Percentiles rank a stretch among this genome's conserved stretches.
These are phyloP conservation scores for Quercus glauca DNA, from an alignment of 306 rosid genomes.

Conservation along the genomic window DNA sequence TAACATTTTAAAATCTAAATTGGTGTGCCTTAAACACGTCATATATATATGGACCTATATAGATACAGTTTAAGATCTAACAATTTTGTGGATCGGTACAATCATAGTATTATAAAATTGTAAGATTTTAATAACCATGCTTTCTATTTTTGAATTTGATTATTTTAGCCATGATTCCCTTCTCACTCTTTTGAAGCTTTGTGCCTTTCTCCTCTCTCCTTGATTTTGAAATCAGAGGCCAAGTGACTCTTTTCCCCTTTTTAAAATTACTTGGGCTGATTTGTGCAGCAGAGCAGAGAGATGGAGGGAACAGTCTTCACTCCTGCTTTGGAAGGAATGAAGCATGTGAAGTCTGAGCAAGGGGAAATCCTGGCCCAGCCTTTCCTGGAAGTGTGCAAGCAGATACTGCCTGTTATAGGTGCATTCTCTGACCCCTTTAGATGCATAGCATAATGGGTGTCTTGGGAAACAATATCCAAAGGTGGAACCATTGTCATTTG, in stretches of 20 bases:
- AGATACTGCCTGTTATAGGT: slow-evolving; percentile 90
- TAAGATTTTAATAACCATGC: too few species aligned
- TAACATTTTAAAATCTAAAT: too few species aligned
- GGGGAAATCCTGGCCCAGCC: slow-evolving; percentile 78
- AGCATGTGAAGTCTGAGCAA: slow-evolving; percentile 62
- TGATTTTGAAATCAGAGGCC: slow-evolving; percentile 11
- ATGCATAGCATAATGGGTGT: neutral
- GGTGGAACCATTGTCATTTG: neutral
- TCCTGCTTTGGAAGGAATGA: slow-evolving; percentile 77
- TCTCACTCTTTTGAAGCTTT: neutral
- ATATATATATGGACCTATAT: too few species aligned
- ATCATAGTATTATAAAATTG: too few species aligned
- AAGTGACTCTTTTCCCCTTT: neutral
- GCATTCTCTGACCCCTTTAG: slow-evolving; percentile 16
- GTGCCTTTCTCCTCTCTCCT: neutral
- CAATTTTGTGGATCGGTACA: too few species aligned
- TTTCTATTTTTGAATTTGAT: neutral
- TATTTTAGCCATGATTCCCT: neutral
- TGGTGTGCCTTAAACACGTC: too few species aligned
- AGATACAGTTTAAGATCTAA: too few species aligned
- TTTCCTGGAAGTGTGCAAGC: slow-evolving; percentile 92
- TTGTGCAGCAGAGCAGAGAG: slow-evolving; percentile 36
- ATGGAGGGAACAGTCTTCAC: slow-evolving; percentile 82
- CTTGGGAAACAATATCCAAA: neutral
- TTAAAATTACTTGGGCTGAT: neutral